These are phyloP conservation scores for Gnomoniopsis sp. DNA, from an alignment of 2,329 filamentous ascomycete species.

Conservation along the genomic window DNA sequence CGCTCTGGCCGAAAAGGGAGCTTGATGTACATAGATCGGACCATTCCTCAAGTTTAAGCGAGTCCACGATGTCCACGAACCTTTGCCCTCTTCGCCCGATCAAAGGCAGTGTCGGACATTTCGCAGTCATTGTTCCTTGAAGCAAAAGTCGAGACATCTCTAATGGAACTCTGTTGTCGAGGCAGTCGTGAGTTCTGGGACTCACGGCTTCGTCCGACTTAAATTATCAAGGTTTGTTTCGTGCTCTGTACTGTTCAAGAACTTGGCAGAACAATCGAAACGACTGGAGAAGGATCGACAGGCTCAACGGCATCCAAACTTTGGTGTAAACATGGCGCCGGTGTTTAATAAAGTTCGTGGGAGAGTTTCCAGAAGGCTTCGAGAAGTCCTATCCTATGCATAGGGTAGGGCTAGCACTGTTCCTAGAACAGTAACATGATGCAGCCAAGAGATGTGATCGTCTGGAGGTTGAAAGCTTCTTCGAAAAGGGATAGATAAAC, in stretches of 20 bases:
- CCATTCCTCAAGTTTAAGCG: neutral
- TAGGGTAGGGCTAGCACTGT: neutral
- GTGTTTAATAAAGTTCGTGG: neutral
- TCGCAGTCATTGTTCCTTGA: too few species aligned
- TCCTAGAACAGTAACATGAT: neutral
- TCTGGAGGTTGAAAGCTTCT: neutral
- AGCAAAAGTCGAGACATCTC: neutral
- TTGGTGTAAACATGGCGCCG: neutral
- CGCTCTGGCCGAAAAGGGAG: neutral
- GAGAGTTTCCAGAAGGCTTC: slow-evolving; percentile 8
- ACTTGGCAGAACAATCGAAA: slow-evolving; percentile 4
- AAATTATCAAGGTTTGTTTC: too few species aligned
- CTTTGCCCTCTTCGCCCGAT: neutral
- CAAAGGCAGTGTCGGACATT: neutral
- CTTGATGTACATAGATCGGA: too few species aligned
- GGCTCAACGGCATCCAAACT: neutral
- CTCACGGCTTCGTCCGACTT: neutral
- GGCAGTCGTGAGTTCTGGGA: neutral
- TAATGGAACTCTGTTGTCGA: neutral
- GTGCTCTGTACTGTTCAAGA: neutral
- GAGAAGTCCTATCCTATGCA: neutral
- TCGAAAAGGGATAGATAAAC: neutral
- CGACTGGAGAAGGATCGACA: neutral
- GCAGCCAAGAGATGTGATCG: neutral
- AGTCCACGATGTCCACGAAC: neutral